Percentiles rank a stretch among this genome's conserved stretches.
Conservation (phyloP, 495 filamentous ascomycete species). For the Penicillium egyptiacum region DNA sequence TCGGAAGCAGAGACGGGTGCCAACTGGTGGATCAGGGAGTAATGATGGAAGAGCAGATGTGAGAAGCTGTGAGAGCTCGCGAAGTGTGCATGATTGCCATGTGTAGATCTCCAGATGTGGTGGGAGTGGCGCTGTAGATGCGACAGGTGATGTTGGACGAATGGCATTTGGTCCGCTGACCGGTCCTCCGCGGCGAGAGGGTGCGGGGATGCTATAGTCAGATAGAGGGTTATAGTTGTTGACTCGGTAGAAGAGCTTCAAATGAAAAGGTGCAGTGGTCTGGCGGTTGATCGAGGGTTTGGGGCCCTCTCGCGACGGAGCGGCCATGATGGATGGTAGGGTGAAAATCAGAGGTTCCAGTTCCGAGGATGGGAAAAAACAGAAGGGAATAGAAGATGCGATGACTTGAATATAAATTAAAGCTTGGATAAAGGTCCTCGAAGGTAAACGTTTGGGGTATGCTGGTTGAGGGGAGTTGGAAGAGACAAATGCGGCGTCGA, state of each 20-base stretch:
- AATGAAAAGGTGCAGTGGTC: conserved; percentile 79
- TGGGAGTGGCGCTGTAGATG: conserved; percentile 52
- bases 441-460: neutral
- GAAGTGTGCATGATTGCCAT: conserved; percentile 79
- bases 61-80: conserved; percentile 78
- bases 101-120: conserved; percentile 82
- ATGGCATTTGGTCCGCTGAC: conserved; percentile 38
- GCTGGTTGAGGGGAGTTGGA: conserved; percentile 10
- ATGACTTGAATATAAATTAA: neutral
- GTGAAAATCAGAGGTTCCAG: conserved; percentile 1
- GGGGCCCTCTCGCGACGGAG: conserved; percentile 28
- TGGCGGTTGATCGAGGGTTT: conserved; percentile 59
- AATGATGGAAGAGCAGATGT: conserved; percentile 62
- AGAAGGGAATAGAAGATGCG: neutral
- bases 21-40: conserved; percentile 72
- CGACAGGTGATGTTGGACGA: conserved; percentile 36
- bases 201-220: conserved; percentile 31
- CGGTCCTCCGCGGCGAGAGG: conserved; percentile 28
- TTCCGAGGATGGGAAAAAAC: conserved; percentile 3
- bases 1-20: conserved; percentile 81
- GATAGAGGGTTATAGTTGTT: conserved; percentile 65
- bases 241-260: conserved; percentile 83
- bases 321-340: conserved; percentile 26
- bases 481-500: conserved; percentile 19
- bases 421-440: neutral